Percentiles rank a stretch among this genome's conserved stretches.
phyloP scores from a whole-genome alignment of 1,284 basidiomycete species.

The Malassezia arunalokei region DNA sequence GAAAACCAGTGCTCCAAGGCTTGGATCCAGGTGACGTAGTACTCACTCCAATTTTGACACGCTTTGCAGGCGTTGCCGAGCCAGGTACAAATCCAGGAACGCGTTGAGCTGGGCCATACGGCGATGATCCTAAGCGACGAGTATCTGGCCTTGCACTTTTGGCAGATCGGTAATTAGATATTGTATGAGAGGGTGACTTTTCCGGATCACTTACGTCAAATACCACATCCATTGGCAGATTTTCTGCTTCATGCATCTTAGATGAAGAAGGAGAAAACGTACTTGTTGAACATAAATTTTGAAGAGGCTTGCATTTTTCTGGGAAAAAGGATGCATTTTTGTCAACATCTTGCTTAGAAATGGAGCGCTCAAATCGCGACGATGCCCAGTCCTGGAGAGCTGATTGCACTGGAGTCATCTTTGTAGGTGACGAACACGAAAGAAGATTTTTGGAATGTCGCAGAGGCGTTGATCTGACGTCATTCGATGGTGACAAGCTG shows the following conservation, averaged over 20 bases:
- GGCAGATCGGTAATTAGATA: no score
- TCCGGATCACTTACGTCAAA: background rate
- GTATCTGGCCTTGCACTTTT: no score
- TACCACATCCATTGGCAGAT: background rate
- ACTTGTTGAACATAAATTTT: background rate
- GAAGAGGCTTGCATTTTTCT: no score
- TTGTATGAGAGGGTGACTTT: background rate
- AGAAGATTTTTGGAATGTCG: background rate
- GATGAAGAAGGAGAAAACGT: background rate
- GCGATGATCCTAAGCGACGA: background rate
- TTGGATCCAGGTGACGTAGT: no score
- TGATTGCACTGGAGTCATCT: slow-evolving; percentile 8
- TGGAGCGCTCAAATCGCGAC: background rate
- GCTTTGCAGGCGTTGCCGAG: background rate
- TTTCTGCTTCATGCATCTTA: background rate
- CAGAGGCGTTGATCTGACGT: background rate
- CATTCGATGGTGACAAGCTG: background rate
- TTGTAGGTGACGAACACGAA: background rate
- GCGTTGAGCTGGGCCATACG: background rate
- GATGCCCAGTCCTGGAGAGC: slow-evolving; percentile 12
- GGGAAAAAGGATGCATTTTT: no score
- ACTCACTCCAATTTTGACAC: background rate
- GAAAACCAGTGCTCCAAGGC: no score
- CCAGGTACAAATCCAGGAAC: slow-evolving; percentile 1
- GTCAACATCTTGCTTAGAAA: background rate